phyloP scores from a whole-genome alignment of 2,329 filamentous ascomycete species.

The Phialocephala sp. region DNA sequence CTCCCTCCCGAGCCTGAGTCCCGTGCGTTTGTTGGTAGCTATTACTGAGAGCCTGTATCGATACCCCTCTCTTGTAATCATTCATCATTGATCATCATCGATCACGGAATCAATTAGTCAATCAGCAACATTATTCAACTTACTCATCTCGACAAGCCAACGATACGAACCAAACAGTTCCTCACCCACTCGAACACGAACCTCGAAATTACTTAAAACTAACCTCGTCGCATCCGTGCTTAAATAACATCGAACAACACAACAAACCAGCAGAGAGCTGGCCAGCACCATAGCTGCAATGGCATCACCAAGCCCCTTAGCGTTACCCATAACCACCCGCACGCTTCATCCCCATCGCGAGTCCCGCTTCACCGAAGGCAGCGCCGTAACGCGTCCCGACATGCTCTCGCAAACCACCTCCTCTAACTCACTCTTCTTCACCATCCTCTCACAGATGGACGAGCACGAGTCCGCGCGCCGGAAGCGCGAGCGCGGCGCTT shows the following conservation, averaged over 20 bases:
- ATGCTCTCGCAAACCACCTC: conserved; percentile 8
- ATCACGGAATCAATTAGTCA: background rate
- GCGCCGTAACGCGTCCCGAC: conserved; percentile 15
- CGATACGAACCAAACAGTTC: too few relatives aligned
- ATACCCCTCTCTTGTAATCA: background rate
- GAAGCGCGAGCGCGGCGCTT: conserved; percentile 16
- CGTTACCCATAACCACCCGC: conserved; percentile 6
- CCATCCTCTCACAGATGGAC: conserved; percentile 33
- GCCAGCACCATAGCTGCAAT: conserved; percentile 2
- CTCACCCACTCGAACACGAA: background rate
- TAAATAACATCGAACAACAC: background rate
- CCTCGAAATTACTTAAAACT: background rate
- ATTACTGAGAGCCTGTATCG: background rate
- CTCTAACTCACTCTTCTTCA: conserved; percentile 16
- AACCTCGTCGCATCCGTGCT: background rate
- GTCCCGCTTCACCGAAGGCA: conserved; percentile 28
- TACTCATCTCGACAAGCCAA: background rate
- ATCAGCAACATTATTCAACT: background rate
- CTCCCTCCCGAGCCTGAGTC: background rate
- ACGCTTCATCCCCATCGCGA: conserved; percentile 17
- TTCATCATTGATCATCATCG: background rate
- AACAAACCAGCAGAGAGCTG: background rate
- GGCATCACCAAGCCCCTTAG: background rate
- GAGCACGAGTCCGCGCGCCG: conserved; percentile 25
- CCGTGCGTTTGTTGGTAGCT: background rate